These are phyloP conservation scores for Alternaria atra DNA, from an alignment of 2,329 filamentous ascomycete genomes.

Conservation along the genomic window DNA sequence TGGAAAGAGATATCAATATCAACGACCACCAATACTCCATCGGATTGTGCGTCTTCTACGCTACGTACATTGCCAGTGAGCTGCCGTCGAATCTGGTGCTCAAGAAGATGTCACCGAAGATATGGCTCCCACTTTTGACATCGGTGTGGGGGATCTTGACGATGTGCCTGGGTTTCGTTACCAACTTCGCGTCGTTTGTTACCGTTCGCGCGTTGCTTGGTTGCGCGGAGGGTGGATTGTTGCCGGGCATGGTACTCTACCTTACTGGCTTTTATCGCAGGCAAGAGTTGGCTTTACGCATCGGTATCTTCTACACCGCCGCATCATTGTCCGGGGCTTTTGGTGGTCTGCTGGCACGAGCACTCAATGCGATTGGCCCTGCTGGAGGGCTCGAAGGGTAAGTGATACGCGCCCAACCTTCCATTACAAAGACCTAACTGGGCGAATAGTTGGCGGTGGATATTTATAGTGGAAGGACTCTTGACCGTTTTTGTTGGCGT, in stretches of 20 bases:
- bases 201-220: slow-evolving; percentile 70
- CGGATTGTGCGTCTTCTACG: slow-evolving; percentile 71
- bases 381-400: slow-evolving; percentile 60
- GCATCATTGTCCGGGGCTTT: slow-evolving; percentile 72
- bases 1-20: slow-evolving; percentile 65
- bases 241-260: slow-evolving; percentile 74
- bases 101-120: slow-evolving; percentile 67
- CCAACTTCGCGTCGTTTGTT: slow-evolving; percentile 65
- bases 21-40: slow-evolving; percentile 70
- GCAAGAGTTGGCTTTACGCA: slow-evolving; percentile 68
- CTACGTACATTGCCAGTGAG: slow-evolving; percentile 70
- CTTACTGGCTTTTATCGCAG: slow-evolving; percentile 70
- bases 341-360: slow-evolving; percentile 69
- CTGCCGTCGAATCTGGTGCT: slow-evolving; percentile 71
- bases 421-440: too few relatives aligned
- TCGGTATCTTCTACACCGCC: slow-evolving; percentile 74
- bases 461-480: slow-evolving; percentile 68
- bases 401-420: neutral
- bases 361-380: slow-evolving; percentile 67
- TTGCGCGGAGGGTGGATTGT: slow-evolving; percentile 69
- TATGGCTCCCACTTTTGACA: slow-evolving; percentile 68
- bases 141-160: slow-evolving; percentile 67
- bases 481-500: slow-evolving; percentile 63
- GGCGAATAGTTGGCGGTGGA: slow-evolving; percentile 64
- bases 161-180: slow-evolving; percentile 65